phyloP scores from a whole-genome alignment of 371 early-diverging fungal species.

The Circinella umbellata region DNA sequence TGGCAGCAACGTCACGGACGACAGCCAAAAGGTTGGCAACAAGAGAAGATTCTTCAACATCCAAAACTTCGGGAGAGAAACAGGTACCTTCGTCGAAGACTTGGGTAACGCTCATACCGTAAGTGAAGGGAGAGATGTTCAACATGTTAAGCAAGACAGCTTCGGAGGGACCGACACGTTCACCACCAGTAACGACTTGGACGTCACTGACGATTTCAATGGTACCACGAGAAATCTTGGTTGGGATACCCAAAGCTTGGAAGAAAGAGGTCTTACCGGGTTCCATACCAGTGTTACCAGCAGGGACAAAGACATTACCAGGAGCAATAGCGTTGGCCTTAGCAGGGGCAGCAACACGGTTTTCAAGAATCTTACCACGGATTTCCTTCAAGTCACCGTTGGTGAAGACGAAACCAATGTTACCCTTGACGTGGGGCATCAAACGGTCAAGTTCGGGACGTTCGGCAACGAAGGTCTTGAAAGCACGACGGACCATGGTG shows the following conservation, averaged over 20 bases:
- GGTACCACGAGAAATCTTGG: slow-evolving; percentile 99
- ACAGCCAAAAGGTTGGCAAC: slow-evolving; percentile 80
- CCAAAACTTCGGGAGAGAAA: slow-evolving; percentile 92
- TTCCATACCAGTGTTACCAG: slow-evolving; percentile 99
- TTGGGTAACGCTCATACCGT: slow-evolving; percentile 95
- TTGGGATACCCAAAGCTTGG: slow-evolving; percentile 99
- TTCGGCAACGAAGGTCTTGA: slow-evolving; percentile 79
- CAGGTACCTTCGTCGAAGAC: slow-evolving; percentile 95
- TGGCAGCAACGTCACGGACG: slow-evolving; percentile 88
- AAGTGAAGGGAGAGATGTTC: slow-evolving; percentile 99
- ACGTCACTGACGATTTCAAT: slow-evolving; percentile 99
- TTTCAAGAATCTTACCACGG: slow-evolving; percentile 89
- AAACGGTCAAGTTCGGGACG: slow-evolving; percentile 92
- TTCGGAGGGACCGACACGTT: slow-evolving; percentile 99
- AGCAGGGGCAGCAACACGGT: slow-evolving; percentile 99
- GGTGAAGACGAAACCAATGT: slow-evolving; percentile 99
- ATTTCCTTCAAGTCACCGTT: slow-evolving; percentile 95
- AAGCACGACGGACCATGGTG: slow-evolving; percentile 99
- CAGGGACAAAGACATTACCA: slow-evolving; percentile 95
- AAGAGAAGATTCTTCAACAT: slow-evolving; percentile 90
- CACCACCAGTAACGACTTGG: slow-evolving; percentile 89
- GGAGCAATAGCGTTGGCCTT: slow-evolving; percentile 98
- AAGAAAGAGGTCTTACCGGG: slow-evolving; percentile 99
- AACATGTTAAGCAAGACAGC: slow-evolving; percentile 99
- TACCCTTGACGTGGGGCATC: slow-evolving; percentile 88